Evolutionary conservation across 1,284 basidiomycete species (phyloP).

Genomic region (Meira nashicola): DNA sequence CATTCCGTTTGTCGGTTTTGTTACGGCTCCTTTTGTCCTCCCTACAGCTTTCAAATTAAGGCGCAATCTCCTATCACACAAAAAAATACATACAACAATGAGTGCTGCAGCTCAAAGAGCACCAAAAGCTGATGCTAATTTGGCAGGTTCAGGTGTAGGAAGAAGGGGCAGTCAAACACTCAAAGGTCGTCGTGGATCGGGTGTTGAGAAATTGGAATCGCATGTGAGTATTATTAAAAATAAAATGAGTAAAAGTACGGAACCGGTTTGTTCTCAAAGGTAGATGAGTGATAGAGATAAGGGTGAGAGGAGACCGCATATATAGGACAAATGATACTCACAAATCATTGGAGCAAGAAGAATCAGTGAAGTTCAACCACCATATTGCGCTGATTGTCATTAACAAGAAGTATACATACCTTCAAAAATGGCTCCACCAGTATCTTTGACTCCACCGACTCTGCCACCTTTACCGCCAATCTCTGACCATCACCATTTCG

Average conservation of each 20-base stretch:
- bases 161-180: conserved; percentile 4
- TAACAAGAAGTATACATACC: too few relatives aligned
- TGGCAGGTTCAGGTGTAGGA: conserved; percentile 10
- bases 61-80: neutral
- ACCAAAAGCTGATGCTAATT: conserved; percentile 17
- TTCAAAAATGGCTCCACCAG: too few relatives aligned
- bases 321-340: too few relatives aligned
- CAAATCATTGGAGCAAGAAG: too few relatives aligned
- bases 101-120: conserved; percentile 9
- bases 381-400: too few relatives aligned
- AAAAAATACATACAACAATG: neutral
- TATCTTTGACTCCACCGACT: too few relatives aligned
- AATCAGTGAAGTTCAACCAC: too few relatives aligned
- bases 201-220: conserved; percentile 36
- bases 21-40: neutral
- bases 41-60: neutral
- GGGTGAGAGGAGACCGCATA: too few relatives aligned
- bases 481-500: too few relatives aligned
- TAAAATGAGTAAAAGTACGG: neutral
- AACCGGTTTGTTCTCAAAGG: too few relatives aligned
- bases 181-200: conserved; percentile 33
- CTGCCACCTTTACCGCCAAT: too few relatives aligned
- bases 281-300: too few relatives aligned
- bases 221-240: conserved; percentile 31
- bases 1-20: neutral